Evolutionary conservation across 2,329 filamentous ascomycete species (phyloP).

Genomic region (Neopestalotiopsis clavispora): DNA sequence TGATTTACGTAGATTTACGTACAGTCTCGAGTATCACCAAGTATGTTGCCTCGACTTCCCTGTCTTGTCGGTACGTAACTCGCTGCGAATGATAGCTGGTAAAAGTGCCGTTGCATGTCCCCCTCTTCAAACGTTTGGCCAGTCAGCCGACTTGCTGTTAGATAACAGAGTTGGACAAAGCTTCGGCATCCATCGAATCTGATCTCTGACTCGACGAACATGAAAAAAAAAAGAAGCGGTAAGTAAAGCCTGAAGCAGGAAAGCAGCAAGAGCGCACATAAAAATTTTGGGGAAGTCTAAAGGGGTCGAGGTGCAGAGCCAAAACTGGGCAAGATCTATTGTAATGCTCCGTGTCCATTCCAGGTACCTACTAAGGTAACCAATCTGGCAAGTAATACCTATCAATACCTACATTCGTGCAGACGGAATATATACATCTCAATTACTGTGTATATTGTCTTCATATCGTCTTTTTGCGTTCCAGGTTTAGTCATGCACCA

Average conservation of each 20-base stretch:
- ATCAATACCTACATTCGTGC: background rate
- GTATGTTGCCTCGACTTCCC: background rate
- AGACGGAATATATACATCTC: background rate
- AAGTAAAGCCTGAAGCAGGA: slow-evolving; percentile 4
- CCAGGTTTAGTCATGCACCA: slow-evolving; percentile 13
- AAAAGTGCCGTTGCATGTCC: slow-evolving; percentile 3
- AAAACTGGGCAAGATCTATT: background rate
- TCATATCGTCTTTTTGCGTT: background rate
- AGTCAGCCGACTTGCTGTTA: slow-evolving; percentile 7
- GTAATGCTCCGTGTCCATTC: background rate
- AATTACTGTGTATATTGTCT: background rate
- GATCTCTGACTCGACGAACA: slow-evolving; percentile 5
- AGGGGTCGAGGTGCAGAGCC: background rate
- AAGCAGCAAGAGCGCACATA: background rate
- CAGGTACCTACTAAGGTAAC: background rate
- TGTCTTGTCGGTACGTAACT: background rate
- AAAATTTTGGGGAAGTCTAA: background rate
- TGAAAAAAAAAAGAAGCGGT: slow-evolving; percentile 19
- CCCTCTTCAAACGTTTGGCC: background rate
- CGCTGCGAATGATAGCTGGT: background rate
- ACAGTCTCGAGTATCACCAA: background rate
- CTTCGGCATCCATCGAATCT: background rate
- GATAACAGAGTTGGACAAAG: slow-evolving; percentile 19
- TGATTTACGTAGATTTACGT: background rate
- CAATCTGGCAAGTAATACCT: background rate